Conservation (phyloP, 805 yeast genomes). For the Wickerhamiella siamensis region DNA sequence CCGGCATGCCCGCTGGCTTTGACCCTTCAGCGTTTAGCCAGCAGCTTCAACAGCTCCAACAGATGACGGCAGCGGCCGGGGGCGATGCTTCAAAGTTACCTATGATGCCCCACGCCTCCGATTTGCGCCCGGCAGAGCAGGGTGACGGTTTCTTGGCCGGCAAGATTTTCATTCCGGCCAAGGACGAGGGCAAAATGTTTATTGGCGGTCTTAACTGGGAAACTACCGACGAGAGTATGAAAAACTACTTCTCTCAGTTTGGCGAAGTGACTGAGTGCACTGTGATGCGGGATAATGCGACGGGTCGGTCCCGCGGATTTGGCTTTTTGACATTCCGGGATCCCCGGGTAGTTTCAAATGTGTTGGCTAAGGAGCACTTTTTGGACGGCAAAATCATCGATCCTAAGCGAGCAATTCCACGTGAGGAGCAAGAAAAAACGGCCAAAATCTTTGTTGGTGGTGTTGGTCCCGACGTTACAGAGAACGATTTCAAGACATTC, state of each 20-base stretch:
- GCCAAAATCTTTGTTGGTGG: slow-evolving; percentile 98
- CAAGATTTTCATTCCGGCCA: slow-evolving; percentile 35
- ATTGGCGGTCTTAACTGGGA: slow-evolving; percentile 98
- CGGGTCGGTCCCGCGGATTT: slow-evolving; percentile 89
- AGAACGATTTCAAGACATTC: slow-evolving; percentile 73
- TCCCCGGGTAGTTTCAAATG: slow-evolving; percentile 73
- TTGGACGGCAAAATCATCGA: slow-evolving; percentile 93
- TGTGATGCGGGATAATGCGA: slow-evolving; percentile 78
- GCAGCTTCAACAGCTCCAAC: slow-evolving; percentile 19
- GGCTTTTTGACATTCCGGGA: slow-evolving; percentile 82
- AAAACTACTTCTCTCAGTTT: slow-evolving; percentile 67
- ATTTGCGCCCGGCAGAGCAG: slow-evolving; percentile 15
- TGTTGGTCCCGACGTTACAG: slow-evolving; percentile 84
- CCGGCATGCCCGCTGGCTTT: slow-evolving; percentile 7
- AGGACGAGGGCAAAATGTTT: slow-evolving; percentile 83
- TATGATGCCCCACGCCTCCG: slow-evolving; percentile 9
- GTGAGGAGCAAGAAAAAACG: slow-evolving; percentile 92
- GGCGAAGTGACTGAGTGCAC: slow-evolving; percentile 82
- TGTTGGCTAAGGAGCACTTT: slow-evolving; percentile 71
- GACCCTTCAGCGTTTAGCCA: slow-evolving; percentile 17
- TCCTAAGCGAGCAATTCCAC: slow-evolving; percentile 94
- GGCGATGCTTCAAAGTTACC: neutral
- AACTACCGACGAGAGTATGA: slow-evolving; percentile 77
- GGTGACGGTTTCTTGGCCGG: slow-evolving; percentile 22
- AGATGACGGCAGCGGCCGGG: slow-evolving; percentile 7